Evolutionary conservation across 1,284 basidiomycete species (phyloP).

Genomic region (Irpex rosettiformis): DNA sequence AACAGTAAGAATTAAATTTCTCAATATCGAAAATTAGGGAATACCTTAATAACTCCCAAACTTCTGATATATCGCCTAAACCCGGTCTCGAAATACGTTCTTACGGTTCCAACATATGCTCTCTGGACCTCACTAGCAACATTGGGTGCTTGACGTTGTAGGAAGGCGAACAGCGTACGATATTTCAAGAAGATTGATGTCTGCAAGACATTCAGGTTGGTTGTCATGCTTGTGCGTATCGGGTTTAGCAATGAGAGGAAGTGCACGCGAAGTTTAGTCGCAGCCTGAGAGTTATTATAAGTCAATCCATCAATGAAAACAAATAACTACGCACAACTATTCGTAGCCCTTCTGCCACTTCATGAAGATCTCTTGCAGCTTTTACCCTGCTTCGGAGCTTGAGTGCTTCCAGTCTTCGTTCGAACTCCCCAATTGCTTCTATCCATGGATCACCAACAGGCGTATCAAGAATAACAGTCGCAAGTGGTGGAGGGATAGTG

Average conservation of each 20-base stretch:
- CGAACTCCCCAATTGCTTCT: slow-evolving; percentile 74
- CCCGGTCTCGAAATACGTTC: slow-evolving; percentile 95
- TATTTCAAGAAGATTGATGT: slow-evolving; percentile 87
- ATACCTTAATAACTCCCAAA: slow-evolving; percentile 73
- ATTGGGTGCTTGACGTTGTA: slow-evolving; percentile 77
- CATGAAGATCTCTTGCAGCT: slow-evolving; percentile 78
- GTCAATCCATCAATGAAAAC: slow-evolving; percentile 8
- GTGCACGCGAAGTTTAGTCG: slow-evolving; percentile 86
- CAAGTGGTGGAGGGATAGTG: slow-evolving; percentile 78
- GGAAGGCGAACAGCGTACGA: slow-evolving; percentile 79
- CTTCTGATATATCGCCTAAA: slow-evolving; percentile 89
- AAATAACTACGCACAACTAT: slow-evolving; percentile 60
- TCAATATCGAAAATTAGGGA: slow-evolving; percentile 5
- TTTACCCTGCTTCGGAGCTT: slow-evolving; percentile 76
- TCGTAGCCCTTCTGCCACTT: slow-evolving; percentile 82
- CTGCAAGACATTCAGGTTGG: slow-evolving; percentile 93
- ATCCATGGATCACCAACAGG: slow-evolving; percentile 85
- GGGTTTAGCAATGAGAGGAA: slow-evolving; percentile 83
- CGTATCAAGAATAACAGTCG: slow-evolving; percentile 81
- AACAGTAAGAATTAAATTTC: neutral
- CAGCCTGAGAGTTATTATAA: slow-evolving; percentile 67
- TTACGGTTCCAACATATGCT: slow-evolving; percentile 80
- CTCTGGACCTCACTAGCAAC: slow-evolving; percentile 90
- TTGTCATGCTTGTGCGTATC: slow-evolving; percentile 80
- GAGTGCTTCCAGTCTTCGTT: slow-evolving; percentile 67